Base-by-base conservation (phyloP, 179 eudicot genomes). In the Nepenthes alata region DNA sequence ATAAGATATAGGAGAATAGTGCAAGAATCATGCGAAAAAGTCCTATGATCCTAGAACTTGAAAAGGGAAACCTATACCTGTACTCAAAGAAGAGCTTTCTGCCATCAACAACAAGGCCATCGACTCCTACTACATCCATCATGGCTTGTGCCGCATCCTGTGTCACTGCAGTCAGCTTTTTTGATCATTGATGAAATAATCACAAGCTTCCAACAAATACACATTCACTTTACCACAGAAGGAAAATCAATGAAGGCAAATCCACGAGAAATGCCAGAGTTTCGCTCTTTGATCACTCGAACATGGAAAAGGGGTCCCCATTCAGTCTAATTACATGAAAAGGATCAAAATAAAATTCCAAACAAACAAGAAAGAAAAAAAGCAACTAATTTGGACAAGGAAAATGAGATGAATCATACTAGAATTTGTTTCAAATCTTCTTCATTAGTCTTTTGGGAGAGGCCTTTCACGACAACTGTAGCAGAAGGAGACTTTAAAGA, bases 241-340 rank as follows among this genome's bases (percentile, higher is more conserved):
- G 90, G 87, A 59, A 86, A 93, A 83, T 93, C 98, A 69, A 93
- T 80, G 74, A 93, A 93, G 57, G 98, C 96, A 80, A 93, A 93
- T 65, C 98, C 98, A 68, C 97, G 95, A 58, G 98, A 93, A 63
- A 79, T 53, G 69, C 97, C 95, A 67, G 95, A 93, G 71, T 68
- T 85, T 50, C 95, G 78, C 81, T 93, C 98, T 77, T 85, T 93
- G 63, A 93, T 86, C 47, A 93, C 89, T 62, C 96, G 93, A 59
- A 89, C 96, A 77, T 93, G 86, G 53, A 93, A 93, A 60, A 93
- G 86, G 51, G 98, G 98, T 36, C 95, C 98, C 98, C 98, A 93
- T 69, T 93, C 98, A 74, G 96, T 96, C 98, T 93, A 75, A 64
- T 62, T 53, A 67, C 41, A 37, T 11, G 12, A 65, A 49, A 15